Percentiles rank a stretch among this genome's conserved stretches.
These are phyloP conservation scores for Leptodontidium sp. DNA, from an alignment of 2,329 filamentous ascomycete genomes.

Conservation along the genomic window DNA sequence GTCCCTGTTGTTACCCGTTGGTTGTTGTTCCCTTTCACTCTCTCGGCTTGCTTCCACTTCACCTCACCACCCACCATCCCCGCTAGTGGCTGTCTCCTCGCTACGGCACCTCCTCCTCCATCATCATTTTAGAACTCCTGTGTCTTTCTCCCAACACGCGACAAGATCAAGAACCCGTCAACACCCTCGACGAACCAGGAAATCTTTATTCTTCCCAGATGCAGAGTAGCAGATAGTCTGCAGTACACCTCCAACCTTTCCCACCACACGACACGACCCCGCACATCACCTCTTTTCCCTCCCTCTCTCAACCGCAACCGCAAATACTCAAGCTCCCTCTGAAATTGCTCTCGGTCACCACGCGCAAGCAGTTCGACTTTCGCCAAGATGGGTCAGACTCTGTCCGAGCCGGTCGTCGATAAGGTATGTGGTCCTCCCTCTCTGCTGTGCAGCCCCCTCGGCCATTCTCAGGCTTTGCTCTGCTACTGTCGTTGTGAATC, in stretches of 20 bases:
- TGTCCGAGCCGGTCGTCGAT: slow-evolving; percentile 98
- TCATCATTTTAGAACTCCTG: slow-evolving; percentile 24
- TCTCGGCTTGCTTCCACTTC: neutral
- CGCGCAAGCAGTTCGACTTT: slow-evolving; percentile 17
- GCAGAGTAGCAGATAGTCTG: slow-evolving; percentile 39
- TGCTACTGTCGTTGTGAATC: neutral
- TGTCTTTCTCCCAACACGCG: slow-evolving; percentile 30
- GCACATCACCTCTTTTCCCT: slow-evolving; percentile 37
- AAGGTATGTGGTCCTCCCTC: slow-evolving; percentile 73
- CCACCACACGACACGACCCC: slow-evolving; percentile 37
- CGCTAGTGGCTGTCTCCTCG: neutral
- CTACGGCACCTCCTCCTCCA: slow-evolving; percentile 2
- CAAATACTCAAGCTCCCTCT: slow-evolving; percentile 23
- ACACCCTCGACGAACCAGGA: slow-evolving; percentile 19
- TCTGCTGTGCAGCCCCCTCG: neutral
- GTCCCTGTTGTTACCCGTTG: neutral
- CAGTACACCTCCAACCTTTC: slow-evolving; percentile 21
- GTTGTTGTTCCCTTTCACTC: neutral
- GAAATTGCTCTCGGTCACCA: slow-evolving; percentile 27
- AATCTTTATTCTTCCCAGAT: slow-evolving; percentile 20
- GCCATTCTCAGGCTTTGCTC: neutral
- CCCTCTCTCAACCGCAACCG: slow-evolving; percentile 27
- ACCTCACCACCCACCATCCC: neutral
- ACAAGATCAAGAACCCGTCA: slow-evolving; percentile 28
- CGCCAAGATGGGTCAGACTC: slow-evolving; percentile 89